These are phyloP conservation scores for Wakefieldia striispora DNA, from an alignment of 768 basidiomycete species.

Conservation along the genomic window DNA sequence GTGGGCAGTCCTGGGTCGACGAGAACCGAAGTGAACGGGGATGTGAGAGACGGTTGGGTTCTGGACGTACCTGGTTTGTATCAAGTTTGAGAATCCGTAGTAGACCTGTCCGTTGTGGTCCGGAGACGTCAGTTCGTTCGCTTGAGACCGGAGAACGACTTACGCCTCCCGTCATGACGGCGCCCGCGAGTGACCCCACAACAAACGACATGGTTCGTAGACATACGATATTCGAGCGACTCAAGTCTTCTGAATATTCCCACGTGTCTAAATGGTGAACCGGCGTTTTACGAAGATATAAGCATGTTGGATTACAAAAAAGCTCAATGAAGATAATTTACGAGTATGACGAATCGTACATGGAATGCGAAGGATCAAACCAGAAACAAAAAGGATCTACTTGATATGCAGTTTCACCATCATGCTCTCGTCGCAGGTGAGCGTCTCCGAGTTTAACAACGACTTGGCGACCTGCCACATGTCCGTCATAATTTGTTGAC, in stretches of 20 bases:
- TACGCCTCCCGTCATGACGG: conserved; percentile 66
- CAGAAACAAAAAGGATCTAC: conserved; percentile 6
- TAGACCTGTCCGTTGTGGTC: conserved; percentile 45
- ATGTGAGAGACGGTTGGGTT: not conserved
- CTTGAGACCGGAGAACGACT: no score
- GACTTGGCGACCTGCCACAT: conserved; percentile 26
- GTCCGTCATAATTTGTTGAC: conserved; percentile 34
- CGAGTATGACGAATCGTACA: conserved; percentile 2
- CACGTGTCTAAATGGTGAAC: not conserved
- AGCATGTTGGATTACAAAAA: no score
- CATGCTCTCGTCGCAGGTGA: conserved; percentile 15
- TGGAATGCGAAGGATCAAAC: not conserved
- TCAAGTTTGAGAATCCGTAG: conserved; percentile 68
- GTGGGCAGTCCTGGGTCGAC: conserved; percentile 46
- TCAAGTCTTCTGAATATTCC: not conserved
- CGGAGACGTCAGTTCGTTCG: not conserved
- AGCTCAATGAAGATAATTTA: conserved; percentile 7
- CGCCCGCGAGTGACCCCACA: conserved; percentile 66
- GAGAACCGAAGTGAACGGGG: no score
- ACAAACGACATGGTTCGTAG: conserved; percentile 53
- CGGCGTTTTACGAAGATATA: not conserved
- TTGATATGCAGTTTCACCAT: conserved; percentile 28
- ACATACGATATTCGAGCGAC: no score
- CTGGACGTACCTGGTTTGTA: conserved; percentile 49
- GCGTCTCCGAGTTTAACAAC: conserved; percentile 2